These are phyloP conservation scores for Daldinia bambusicola DNA, from an alignment of 495 filamentous ascomycete genomes.

Conservation along the genomic window DNA sequence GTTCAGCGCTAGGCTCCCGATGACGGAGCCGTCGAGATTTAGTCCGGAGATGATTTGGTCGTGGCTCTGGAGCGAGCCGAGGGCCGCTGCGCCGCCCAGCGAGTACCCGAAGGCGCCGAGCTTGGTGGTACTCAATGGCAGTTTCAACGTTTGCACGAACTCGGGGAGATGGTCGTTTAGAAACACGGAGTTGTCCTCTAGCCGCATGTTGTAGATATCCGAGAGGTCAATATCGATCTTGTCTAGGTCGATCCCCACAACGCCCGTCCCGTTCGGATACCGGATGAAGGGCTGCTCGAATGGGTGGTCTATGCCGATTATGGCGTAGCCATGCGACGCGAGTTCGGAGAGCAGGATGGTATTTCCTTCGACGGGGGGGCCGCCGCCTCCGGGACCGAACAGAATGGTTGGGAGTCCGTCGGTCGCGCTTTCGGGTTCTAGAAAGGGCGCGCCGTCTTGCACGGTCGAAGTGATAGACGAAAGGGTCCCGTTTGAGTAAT, in stretches of 20 bases:
- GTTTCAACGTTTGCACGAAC: constrained; percentile 10
- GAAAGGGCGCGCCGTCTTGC: constrained; percentile 35
- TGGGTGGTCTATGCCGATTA: constrained; percentile 61
- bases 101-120: constrained; percentile 62
- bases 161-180: constrained; percentile 24
- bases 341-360: constrained; percentile 56
- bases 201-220: constrained; percentile 33
- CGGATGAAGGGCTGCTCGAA: constrained; percentile 61
- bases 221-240: constrained; percentile 8
- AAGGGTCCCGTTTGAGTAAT: constrained; percentile 36
- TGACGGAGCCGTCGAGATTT: constrained; percentile 60
- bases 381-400: constrained; percentile 43
- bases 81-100: constrained; percentile 59
- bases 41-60: constrained; percentile 54
- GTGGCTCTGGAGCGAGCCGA: constrained; percentile 50
- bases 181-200: constrained; percentile 38
- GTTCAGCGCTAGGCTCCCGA: constrained; percentile 20
- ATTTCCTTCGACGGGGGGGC: constrained; percentile 47
- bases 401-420: constrained; percentile 32
- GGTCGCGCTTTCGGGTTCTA: neutral
- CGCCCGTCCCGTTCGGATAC: constrained; percentile 57
- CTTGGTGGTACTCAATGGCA: constrained; percentile 44
- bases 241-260: constrained; percentile 42
- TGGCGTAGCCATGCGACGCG: constrained; percentile 60
- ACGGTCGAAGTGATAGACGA: constrained; percentile 39